Evolutionary conservation across 345 rosid species (phyloP), one percentile per base, ranked within the genome.

Genomic region (Bruguiera gymnorhiza): DNA sequence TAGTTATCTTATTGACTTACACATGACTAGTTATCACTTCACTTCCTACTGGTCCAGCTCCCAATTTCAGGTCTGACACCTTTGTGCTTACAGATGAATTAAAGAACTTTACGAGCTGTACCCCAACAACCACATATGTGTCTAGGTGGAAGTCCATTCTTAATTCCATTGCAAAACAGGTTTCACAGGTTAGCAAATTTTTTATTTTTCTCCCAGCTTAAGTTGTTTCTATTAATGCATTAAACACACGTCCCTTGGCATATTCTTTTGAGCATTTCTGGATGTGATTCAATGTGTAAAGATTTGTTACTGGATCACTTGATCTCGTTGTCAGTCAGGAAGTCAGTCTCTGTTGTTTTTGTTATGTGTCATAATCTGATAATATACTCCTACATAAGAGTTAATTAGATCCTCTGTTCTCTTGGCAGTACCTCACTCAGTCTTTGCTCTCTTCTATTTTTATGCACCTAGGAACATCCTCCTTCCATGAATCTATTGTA

Each of bases 111-210:
- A 80, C 69, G 60, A 53, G 60, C 72, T 61, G 75, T 43, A 9
- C 32, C 23, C 6, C 77, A n/a, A 36, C 72, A 16, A 63, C 84
- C 68, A 75, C 84, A 43, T 57, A 51, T 68, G 65, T 63, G 23
- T 80, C 90, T 36, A 80, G 69, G 78, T 89, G 92, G 92, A 87
- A 84, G 73, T 70, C 86, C 73, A 77, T 84, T 46, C 62, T 89
- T 53, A 83, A 86, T 71, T 79, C 89, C 26, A 26, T 89, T 61
- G 90, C 92, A 71, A 86, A 86, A 74, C 96, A 89, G 55, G 90
- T 89, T 62, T 83, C 90, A 37, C 89, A 89, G 96, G 96, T 87
- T 65, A 70, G 88, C 69, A 23, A 63, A 56, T 43, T 13, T 60
- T 62, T 60, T 60, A 3, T 26, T 57, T 24, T 57, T 24, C 57